phyloP scores from a whole-genome alignment of 1,139 yeast species.

The Nakaseomyces nivariensis region DNA sequence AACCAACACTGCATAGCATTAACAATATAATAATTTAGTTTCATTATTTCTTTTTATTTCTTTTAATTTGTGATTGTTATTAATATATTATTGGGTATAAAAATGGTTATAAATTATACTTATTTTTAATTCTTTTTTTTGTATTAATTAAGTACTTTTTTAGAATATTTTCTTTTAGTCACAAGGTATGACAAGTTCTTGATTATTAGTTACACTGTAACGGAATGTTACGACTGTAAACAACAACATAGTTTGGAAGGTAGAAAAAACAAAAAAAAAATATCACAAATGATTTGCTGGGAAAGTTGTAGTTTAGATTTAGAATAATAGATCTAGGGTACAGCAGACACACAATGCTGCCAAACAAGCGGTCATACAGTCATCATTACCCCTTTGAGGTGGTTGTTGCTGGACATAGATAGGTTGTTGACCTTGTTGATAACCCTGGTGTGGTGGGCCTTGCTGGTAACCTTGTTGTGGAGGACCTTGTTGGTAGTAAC shows the following conservation, averaged over 20 bases:
- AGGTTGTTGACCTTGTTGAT: slow-evolving; percentile 34
- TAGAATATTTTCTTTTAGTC: neutral
- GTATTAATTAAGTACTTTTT: neutral
- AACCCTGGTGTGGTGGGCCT: slow-evolving; percentile 24
- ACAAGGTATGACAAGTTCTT: too few relatives aligned
- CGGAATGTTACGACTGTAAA: too few relatives aligned
- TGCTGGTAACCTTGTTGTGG: slow-evolving; percentile 28
- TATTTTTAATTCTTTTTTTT: neutral
- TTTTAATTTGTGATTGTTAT: neutral
- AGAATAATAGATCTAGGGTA: slow-evolving; percentile 58
- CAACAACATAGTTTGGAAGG: too few relatives aligned
- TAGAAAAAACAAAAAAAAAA: neutral
- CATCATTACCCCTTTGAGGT: slow-evolving; percentile 33
- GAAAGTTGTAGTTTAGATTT: slow-evolving; percentile 8
- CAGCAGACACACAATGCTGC: slow-evolving; percentile 70
- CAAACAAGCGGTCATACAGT: slow-evolving; percentile 59
- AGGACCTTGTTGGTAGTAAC: slow-evolving; percentile 30
- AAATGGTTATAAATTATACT: neutral
- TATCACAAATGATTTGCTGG: too few relatives aligned
- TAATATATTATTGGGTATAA: neutral
- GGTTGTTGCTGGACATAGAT: slow-evolving; percentile 55
- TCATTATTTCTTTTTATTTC: too few relatives aligned
- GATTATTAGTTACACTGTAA: too few relatives aligned
- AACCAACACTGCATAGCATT: neutral
- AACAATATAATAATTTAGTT: neutral